phyloP scores from a whole-genome alignment of 2,329 filamentous ascomycete genomes.

The Ceratocystis colombiana region DNA sequence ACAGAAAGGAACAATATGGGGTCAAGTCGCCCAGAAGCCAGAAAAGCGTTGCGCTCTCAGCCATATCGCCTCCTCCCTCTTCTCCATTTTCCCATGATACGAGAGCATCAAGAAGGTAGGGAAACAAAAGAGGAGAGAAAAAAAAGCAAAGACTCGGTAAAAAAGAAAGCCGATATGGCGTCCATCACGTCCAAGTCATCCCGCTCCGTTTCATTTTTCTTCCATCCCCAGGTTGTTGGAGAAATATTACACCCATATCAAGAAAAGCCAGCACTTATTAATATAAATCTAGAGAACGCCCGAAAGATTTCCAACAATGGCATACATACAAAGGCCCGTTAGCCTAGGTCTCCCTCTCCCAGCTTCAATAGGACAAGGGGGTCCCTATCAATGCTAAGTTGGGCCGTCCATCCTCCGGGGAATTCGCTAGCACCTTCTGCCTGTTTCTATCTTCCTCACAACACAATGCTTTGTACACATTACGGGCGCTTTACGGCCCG shows the following conservation, averaged over 20 bases:
- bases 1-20: neutral
- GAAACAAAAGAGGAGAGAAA: neutral
- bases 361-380: neutral
- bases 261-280: too few relatives aligned
- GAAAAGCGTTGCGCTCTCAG: too few relatives aligned
- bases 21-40: neutral
- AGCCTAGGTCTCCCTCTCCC: neutral
- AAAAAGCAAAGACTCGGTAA: neutral
- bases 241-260: too few relatives aligned
- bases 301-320: neutral
- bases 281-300: neutral
- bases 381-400: neutral
- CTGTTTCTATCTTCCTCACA: neutral
- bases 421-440: neutral
- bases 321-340: slow-evolving; percentile 1
- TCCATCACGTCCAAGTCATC: too few relatives aligned
- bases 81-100: too few relatives aligned
- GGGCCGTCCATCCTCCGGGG: neutral
- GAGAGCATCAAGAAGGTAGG: too few relatives aligned
- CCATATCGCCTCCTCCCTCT: too few relatives aligned
- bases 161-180: neutral
- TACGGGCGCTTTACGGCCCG: slow-evolving; percentile 7
- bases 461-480: neutral
- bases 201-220: too few relatives aligned
- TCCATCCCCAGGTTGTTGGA: too few relatives aligned